Percentiles rank a stretch among this genome's conserved stretches.
Conservation (phyloP, 2,329 filamentous ascomycete species). For the Dryadomyces quercivorus region DNA sequence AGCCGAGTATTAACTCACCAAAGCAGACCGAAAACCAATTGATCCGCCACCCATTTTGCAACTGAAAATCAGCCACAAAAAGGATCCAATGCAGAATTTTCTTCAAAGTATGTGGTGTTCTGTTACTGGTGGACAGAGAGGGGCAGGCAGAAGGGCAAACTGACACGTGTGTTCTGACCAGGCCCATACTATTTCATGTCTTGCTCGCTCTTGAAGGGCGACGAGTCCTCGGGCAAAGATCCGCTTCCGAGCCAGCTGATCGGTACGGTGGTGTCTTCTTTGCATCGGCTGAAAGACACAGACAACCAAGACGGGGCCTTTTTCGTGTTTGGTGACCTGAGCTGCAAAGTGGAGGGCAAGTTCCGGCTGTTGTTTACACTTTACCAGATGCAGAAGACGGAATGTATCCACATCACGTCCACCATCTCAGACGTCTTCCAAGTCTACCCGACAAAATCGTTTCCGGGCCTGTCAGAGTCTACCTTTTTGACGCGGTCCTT, state of each 20-base stretch:
- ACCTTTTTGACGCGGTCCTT: conserved; percentile 72
- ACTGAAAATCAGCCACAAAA: conserved; percentile 38
- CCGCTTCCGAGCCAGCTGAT: conserved; percentile 41
- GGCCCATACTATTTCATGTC: conserved; percentile 38
- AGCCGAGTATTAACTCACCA: neutral
- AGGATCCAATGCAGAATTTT: conserved; percentile 34
- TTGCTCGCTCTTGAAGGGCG: conserved; percentile 27
- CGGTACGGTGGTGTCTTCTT: conserved; percentile 66
- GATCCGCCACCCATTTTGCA: conserved; percentile 80
- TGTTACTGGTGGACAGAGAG: neutral
- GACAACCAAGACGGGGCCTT: conserved; percentile 70
- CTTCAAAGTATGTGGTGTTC: conserved; percentile 41
- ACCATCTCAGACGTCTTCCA: conserved; percentile 56
- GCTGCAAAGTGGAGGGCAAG: conserved; percentile 59
- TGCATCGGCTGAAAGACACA: conserved; percentile 70
- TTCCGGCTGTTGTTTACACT: conserved; percentile 67
- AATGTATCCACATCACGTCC: conserved; percentile 23
- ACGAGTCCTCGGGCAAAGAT: conserved; percentile 27
- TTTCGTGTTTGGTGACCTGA: conserved; percentile 86
- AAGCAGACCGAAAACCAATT: conserved; percentile 66
- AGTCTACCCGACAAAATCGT: conserved; percentile 50
- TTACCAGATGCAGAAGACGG: conserved; percentile 49
- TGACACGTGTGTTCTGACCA: conserved; percentile 9
- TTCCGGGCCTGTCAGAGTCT: conserved; percentile 49
- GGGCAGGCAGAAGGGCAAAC: neutral